These are phyloP conservation scores for Colletotrichum caudatum DNA, from an alignment of 2,329 filamentous ascomycete genomes.

Conservation along the genomic window DNA sequence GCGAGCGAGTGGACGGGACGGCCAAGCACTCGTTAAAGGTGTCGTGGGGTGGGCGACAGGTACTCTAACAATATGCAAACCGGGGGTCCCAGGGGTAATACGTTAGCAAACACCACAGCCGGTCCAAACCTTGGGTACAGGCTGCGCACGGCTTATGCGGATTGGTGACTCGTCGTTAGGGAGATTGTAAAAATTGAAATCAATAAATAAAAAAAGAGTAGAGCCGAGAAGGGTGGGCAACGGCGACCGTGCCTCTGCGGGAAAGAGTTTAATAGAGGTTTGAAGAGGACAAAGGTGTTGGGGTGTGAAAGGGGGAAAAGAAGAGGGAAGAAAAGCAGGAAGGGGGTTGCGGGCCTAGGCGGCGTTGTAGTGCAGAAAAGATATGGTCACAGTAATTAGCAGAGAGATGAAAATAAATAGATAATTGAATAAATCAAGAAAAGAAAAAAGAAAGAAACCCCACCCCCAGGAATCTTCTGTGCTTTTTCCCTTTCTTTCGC, in stretches of 20 bases:
- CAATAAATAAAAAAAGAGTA: background rate
- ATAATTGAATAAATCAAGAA: background rate
- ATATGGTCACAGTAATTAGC: conserved; percentile 30
- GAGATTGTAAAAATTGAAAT: conserved; percentile 8
- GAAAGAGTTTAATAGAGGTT: conserved; percentile 32
- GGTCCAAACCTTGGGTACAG: conserved; percentile 14
- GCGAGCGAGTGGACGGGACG: conserved; percentile 43
- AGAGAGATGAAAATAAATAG: conserved; percentile 1
- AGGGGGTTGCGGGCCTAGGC: conserved; percentile 18
- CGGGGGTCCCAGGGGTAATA: conserved; percentile 40
- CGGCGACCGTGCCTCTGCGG: conserved; percentile 5
- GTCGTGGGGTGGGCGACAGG: conserved; percentile 40
- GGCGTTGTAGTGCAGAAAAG: conserved; percentile 27
- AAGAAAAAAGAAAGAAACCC: no score
- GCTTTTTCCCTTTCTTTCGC: background rate
- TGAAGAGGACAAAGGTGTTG: conserved; percentile 10
- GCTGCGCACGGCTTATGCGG: conserved; percentile 29
- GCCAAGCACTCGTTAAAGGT: conserved; percentile 43
- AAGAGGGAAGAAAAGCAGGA: conserved; percentile 19
- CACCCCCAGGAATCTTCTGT: background rate
- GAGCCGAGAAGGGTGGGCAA: background rate
- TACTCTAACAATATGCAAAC: conserved; percentile 43
- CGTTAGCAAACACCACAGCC: conserved; percentile 27
- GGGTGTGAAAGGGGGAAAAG: conserved; percentile 18
- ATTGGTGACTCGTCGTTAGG: conserved; percentile 20